phyloP scores from a whole-genome alignment of 75 land plant species.

The Picea sitchensis region DNA sequence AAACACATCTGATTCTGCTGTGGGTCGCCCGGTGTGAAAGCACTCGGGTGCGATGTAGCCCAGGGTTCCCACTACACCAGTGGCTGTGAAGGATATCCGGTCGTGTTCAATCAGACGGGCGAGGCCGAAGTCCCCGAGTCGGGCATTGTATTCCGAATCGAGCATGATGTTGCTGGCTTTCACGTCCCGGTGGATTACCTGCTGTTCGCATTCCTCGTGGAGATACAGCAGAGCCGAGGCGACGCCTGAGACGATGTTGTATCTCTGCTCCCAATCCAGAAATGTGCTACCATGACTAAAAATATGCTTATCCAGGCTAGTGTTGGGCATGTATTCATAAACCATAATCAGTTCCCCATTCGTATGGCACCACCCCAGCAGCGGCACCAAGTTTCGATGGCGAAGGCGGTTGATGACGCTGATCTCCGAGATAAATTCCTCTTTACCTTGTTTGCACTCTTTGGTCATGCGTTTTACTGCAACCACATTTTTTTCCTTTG shows the following conservation, averaged over 20 bases:
- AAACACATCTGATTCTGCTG: constrained; percentile 46
- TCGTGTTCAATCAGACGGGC: neutral
- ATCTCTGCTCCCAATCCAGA: constrained; percentile 25
- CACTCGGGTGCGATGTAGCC: constrained; percentile 58
- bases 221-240: constrained; percentile 31
- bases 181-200: constrained; percentile 14
- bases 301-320: constrained; percentile 39
- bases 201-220: constrained; percentile 39
- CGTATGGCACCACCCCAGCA: constrained; percentile 46
- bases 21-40: constrained; percentile 30
- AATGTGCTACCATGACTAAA: neutral
- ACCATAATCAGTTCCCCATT: constrained; percentile 34
- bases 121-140: neutral
- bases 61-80: constrained; percentile 27
- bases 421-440: constrained; percentile 30
- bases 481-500: neutral
- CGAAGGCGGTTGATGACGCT: constrained; percentile 34
- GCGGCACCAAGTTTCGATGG: constrained; percentile 34
- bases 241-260: constrained; percentile 26
- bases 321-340: constrained; percentile 54
- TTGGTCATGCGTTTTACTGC: constrained; percentile 43
- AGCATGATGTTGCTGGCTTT: constrained; percentile 9
- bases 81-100: constrained; percentile 5
- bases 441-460: constrained; percentile 33
- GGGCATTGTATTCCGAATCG: constrained; percentile 1